phyloP scores from a whole-genome alignment of 1,284 basidiomycete genomes.

The Polyporus tsugae region DNA sequence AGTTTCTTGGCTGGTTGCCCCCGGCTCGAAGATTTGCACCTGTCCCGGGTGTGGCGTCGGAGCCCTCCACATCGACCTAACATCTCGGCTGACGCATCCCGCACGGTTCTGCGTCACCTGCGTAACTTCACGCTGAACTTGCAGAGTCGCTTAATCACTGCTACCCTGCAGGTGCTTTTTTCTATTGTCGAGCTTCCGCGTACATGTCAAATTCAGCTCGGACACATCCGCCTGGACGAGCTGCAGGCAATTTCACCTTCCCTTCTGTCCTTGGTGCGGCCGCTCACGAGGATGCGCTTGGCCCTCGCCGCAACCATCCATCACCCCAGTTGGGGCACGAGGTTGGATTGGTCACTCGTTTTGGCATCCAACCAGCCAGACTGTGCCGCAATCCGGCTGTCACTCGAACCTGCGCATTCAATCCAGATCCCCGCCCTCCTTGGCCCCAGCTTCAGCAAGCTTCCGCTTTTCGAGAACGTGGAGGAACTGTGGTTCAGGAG shows the following conservation, averaged over 20 bases:
- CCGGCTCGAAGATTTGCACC: background rate
- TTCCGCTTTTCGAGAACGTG: background rate
- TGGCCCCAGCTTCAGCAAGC: background rate
- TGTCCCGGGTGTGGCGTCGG: background rate
- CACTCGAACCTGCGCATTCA: background rate
- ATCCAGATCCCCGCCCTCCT: background rate
- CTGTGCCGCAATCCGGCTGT: background rate
- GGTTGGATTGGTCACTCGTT: background rate
- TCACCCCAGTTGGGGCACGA: background rate
- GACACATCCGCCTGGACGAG: background rate
- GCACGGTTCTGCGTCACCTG: background rate
- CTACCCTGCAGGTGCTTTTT: background rate
- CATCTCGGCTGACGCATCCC: background rate
- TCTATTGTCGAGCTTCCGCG: background rate
- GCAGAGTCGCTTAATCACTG: background rate
- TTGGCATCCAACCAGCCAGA: background rate
- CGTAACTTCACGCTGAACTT: background rate
- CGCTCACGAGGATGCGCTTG: background rate
- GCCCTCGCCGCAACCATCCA: background rate
- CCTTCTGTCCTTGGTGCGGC: background rate
- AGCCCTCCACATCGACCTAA: background rate
- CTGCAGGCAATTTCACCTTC: background rate
- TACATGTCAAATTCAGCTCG: background rate
- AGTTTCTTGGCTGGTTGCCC: background rate
- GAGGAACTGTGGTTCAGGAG: conserved; percentile 1